Conservation (phyloP, 23 red algal species). For the Gracilaria gracilis region DNA sequence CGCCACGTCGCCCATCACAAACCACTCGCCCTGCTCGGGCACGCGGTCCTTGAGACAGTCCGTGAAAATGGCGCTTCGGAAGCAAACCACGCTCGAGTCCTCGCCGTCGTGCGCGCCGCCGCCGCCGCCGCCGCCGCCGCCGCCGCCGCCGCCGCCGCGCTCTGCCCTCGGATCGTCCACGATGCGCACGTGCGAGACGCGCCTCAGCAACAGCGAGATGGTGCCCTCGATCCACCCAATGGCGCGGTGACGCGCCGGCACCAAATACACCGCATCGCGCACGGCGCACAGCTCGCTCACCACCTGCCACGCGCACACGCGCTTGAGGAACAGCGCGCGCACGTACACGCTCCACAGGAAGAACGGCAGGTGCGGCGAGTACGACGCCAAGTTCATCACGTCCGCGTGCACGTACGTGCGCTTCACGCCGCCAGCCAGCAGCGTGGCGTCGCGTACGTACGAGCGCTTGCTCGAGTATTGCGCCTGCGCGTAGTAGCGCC, state of each 20-base stretch:
- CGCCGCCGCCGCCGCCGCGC: background rate
- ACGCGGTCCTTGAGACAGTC: background rate
- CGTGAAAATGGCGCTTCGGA: background rate
- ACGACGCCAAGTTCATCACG: constrained; percentile 9
- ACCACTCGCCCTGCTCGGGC: background rate
- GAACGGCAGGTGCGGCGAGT: constrained; percentile 4
- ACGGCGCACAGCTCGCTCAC: background rate
- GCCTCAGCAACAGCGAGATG: background rate
- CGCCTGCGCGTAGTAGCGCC: background rate
- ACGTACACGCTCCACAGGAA: constrained; percentile 12
- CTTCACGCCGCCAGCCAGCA: background rate
- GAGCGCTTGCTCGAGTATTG: background rate
- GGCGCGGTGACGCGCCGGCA: background rate
- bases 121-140: background rate
- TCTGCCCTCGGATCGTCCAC: background rate
- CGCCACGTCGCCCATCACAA: background rate
- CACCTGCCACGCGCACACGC: background rate
- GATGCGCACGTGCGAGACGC: background rate
- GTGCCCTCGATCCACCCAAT: background rate
- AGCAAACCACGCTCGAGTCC: background rate
- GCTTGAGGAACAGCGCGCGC: background rate
- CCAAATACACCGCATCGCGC: background rate
- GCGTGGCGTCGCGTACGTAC: background rate
- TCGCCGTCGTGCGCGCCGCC: background rate
- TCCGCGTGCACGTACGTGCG: background rate